Evolutionary conservation across 192 early-diverging fungal species (phyloP).

Genomic region (Coemansia sp.): DNA sequence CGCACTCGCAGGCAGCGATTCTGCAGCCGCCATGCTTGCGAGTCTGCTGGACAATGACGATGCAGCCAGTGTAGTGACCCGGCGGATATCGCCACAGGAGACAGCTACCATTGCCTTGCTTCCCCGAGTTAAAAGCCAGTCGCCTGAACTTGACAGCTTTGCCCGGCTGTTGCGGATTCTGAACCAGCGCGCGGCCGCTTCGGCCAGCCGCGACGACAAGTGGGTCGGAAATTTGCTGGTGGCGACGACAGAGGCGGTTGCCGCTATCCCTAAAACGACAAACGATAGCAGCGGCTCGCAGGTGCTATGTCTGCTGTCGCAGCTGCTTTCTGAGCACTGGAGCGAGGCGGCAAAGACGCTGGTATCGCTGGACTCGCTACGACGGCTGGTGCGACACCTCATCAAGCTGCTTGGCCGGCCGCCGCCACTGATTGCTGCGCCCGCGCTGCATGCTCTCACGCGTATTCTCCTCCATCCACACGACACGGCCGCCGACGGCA

Average conservation of each 20-base stretch:
- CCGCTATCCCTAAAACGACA: background rate
- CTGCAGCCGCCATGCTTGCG: conserved; percentile 15
- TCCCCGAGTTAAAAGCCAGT: background rate
- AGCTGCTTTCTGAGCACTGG: conserved; percentile 15
- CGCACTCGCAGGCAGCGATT: background rate
- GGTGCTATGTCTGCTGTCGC: conserved; percentile 20
- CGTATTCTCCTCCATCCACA: conserved; percentile 20
- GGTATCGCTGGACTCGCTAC: background rate
- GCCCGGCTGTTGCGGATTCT: background rate
- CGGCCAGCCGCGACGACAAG: background rate
- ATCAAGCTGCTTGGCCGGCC: conserved; percentile 37
- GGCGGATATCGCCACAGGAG: background rate
- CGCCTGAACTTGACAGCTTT: background rate
- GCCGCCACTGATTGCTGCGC: conserved; percentile 19
- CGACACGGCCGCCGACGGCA: background rate
- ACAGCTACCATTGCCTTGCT: background rate
- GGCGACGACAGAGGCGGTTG: background rate
- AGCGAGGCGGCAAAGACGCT: background rate
- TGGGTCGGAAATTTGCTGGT: background rate
- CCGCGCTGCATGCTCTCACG: conserved; percentile 32
- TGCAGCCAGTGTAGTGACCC: background rate
- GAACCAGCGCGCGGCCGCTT: background rate
- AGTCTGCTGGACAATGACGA: conserved; percentile 11
- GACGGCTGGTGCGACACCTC: conserved; percentile 20
- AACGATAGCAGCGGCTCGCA: conserved; percentile 3